Evolutionary conservation across 768 basidiomycete genomes (phyloP), one percentile per base, ranked within the genome.

Genomic region (Russula dissimulans): DNA sequence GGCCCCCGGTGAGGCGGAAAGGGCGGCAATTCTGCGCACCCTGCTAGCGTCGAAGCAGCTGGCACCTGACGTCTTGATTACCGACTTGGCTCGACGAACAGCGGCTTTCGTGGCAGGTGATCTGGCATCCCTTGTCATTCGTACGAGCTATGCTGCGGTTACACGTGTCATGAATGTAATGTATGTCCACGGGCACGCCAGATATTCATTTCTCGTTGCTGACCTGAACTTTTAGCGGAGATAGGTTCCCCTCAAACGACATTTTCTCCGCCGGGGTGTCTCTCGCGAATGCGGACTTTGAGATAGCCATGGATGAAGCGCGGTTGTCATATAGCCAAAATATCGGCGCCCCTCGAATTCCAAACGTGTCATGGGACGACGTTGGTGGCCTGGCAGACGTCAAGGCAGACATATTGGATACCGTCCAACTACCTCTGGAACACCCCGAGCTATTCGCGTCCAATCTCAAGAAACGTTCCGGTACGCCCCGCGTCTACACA

Each of bases 311-410:
- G 18, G 77, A 78, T 12, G 81, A 84, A 61, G 87, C 89, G 12
- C 78, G 93, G 56, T 74, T 81, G 10, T 81, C 87, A 0, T 95
- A 95, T 71, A 88, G 91, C 8, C 91, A 94, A 69, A 91, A 81
- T 68, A 95, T 98, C 61, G 95, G 95, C n/a, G 92, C 93, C 29
- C 97, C 97, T 0, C 94, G 89, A 66, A 99, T 99, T 39, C 97
- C 97, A 1, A 87, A 80, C 63, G 94, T 99, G 0, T 81, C 87
- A 0, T 99, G 97, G 97, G 93, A 97, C 71, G 97, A 99, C 70
- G 88, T 99, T 12, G 97, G 97, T 31, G 97, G 97, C 4, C 75
- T 99, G 11, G 85, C 84, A 3, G 75, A 78, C 61, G 91, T 97
- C 59, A 98, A 97, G 70, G 73, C 82, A 41, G 95, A 97, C 66